Conservation (phyloP, 148 eudicot species). For the Chenopodium album region DNA sequence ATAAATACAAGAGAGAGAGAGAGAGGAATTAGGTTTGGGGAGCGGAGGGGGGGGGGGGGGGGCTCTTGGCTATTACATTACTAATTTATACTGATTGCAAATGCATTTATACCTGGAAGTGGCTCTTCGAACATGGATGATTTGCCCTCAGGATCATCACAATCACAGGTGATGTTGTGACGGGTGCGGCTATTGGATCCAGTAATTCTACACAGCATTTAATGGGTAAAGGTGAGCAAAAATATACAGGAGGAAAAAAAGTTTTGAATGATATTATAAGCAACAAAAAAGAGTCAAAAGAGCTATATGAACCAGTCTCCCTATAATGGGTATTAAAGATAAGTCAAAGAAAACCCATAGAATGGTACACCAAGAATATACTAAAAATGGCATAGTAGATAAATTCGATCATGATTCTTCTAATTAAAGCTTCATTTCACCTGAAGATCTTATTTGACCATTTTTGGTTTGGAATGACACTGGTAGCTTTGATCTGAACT, state of each 20-base stretch:
- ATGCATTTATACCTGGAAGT: constrained; percentile 50
- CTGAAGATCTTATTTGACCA: neutral
- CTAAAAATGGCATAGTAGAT: neutral
- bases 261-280: neutral
- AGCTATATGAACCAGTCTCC: neutral
- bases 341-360: too few relatives aligned
- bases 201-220: constrained; percentile 43
- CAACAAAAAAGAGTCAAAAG: neutral
- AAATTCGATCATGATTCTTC: neutral
- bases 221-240: neutral
- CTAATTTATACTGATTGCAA: neutral
- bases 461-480: neutral
- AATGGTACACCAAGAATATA: neutral
- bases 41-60: neutral
- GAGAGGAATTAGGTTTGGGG: too few relatives aligned
- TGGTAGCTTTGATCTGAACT: neutral
- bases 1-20: neutral
- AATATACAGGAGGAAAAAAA: neutral
- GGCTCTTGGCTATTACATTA: neutral
- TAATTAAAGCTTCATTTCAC: neutral
- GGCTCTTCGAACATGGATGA: constrained; percentile 37
- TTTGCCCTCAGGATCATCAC: constrained; percentile 51
- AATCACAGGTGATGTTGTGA: constrained; percentile 43
- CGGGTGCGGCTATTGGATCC: constrained; percentile 41
- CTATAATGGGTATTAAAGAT: too few relatives aligned